Evolutionary conservation across 2,329 filamentous ascomycete species (phyloP).

Genomic region (Exserohilum turcica): DNA sequence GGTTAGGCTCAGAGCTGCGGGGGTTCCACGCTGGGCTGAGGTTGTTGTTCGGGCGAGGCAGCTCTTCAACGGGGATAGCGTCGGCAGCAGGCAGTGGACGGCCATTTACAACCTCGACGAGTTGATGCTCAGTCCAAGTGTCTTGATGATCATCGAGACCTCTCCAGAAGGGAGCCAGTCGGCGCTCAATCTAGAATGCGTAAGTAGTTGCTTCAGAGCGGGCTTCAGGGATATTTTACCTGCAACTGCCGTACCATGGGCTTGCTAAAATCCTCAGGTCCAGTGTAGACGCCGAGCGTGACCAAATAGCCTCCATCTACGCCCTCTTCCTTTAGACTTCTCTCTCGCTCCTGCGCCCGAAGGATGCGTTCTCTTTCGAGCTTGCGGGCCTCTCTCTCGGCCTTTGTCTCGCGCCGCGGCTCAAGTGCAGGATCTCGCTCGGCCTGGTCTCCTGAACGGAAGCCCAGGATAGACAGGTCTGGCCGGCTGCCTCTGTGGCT

Average conservation of each 20-base stretch:
- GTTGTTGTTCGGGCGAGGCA: conserved; percentile 52
- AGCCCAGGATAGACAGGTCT: conserved; percentile 64
- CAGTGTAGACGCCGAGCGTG: conserved; percentile 91
- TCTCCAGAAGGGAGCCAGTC: conserved; percentile 92
- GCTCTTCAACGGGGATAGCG: conserved; percentile 74
- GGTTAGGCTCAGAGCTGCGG: conserved; percentile 62
- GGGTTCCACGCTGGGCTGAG: conserved; percentile 49
- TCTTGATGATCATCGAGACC: conserved; percentile 87
- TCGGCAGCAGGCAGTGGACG: conserved; percentile 83
- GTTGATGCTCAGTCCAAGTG: conserved; percentile 91
- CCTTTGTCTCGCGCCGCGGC: conserved; percentile 80
- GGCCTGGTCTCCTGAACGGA: conserved; percentile 56
- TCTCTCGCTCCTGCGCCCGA: conserved; percentile 81
- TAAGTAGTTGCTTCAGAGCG: conserved; percentile 17
- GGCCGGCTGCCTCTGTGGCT: conserved; percentile 60
- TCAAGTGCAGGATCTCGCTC: conserved; percentile 60
- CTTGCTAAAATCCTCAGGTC: conserved; percentile 92
- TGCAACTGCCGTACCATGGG: conserved; percentile 84
- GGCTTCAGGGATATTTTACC: conserved; percentile 60
- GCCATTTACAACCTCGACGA: conserved; percentile 87
- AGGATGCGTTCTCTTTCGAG: conserved; percentile 78
- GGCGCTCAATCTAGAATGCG: conserved; percentile 78
- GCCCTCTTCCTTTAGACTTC: conserved; percentile 87
- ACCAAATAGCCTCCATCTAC: conserved; percentile 95
- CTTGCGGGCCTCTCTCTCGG: conserved; percentile 85